A percentile compares a stretch with the other conserved stretches of the same genome.
Evolutionary conservation across 2,329 filamentous ascomycete genomes (phyloP).

Genomic region (Mycocentrospora acerina): DNA sequence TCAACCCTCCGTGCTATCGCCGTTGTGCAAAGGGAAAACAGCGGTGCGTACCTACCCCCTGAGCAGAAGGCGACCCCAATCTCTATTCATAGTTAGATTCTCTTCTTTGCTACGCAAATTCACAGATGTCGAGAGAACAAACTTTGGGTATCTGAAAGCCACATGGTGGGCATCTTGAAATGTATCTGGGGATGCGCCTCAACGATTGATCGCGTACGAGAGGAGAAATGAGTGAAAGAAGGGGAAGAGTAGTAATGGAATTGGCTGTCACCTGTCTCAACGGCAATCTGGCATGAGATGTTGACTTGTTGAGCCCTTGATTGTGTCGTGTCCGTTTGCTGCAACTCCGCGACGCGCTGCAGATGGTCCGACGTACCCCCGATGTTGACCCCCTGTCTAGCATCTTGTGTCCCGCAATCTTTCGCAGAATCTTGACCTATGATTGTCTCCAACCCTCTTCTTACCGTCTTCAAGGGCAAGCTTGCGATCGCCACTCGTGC

Average conservation of each 20-base stretch:
- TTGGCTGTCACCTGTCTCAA: not conserved
- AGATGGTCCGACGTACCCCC: slow-evolving; percentile 1
- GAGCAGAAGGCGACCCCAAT: slow-evolving; percentile 97
- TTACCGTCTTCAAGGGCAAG: too few species aligned
- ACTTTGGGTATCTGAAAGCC: slow-evolving; percentile 96
- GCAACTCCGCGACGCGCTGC: slow-evolving; percentile 10
- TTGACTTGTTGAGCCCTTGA: slow-evolving; percentile 3
- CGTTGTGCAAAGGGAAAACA: slow-evolving; percentile 14
- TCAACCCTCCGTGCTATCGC: slow-evolving; percentile 13
- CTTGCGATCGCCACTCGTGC: too few species aligned
- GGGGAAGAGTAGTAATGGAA: not conserved
- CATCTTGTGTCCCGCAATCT: slow-evolving; percentile 15
- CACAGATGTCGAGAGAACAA: slow-evolving; percentile 45
- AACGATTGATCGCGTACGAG: too few species aligned
- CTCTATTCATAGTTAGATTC: slow-evolving; percentile 58
- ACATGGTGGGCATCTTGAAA: slow-evolving; percentile 75
- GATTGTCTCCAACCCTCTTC: not conserved
- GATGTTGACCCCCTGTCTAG: slow-evolving; percentile 23
- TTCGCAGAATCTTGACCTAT: slow-evolving; percentile 19
- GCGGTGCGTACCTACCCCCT: slow-evolving; percentile 69
- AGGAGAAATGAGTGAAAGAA: too few species aligned
- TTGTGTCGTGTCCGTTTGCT: slow-evolving; percentile 8
- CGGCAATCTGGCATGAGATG: not conserved
- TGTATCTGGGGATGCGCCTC: not conserved
- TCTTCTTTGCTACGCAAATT: not conserved